These are phyloP conservation scores for Saitozyma podzolica DNA, from an alignment of 768 basidiomycete species.

Conservation along the genomic window DNA sequence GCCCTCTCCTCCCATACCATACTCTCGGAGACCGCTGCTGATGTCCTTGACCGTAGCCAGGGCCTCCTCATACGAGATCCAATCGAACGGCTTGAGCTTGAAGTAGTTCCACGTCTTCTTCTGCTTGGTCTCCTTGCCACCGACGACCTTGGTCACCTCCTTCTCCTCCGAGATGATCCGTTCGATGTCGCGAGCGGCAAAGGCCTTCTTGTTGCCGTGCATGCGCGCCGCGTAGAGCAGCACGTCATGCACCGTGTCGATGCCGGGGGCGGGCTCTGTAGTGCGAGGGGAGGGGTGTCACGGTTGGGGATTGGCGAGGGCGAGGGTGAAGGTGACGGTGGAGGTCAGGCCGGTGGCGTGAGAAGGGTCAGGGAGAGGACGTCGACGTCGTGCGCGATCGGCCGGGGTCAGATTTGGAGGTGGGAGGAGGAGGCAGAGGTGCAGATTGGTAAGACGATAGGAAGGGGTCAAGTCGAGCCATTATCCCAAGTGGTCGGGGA, in stretches of 20 bases:
- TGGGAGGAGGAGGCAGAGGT: too few relatives aligned
- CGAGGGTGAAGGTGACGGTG: too few relatives aligned
- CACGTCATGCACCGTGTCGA: constrained; percentile 80
- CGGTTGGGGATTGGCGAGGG: too few relatives aligned
- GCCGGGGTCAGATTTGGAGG: too few relatives aligned
- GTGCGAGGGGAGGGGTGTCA: too few relatives aligned
- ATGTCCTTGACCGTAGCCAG: constrained; percentile 66
- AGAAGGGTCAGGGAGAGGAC: too few relatives aligned
- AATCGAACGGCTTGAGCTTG: constrained; percentile 85
- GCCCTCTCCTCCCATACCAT: constrained; percentile 63
- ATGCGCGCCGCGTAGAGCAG: constrained; percentile 71
- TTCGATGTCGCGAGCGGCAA: constrained; percentile 77
- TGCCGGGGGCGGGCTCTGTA: constrained; percentile 57
- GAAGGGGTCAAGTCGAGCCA: too few relatives aligned
- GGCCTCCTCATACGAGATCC: constrained; percentile 70
- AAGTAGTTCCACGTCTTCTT: constrained; percentile 97
- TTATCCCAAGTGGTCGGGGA: too few relatives aligned
- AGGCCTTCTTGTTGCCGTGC: constrained; percentile 70
- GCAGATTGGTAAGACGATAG: too few relatives aligned
- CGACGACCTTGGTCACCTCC: constrained; percentile 76
- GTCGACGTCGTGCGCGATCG: too few relatives aligned
- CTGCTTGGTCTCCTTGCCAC: constrained; percentile 78
- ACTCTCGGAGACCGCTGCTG: constrained; percentile 68
- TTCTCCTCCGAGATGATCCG: constrained; percentile 79
- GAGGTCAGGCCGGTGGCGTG: too few relatives aligned